Evolutionary conservation across 257 asterid species (phyloP), one percentile per base, ranked within the genome.

Genomic region (Mentha longifolia): DNA sequence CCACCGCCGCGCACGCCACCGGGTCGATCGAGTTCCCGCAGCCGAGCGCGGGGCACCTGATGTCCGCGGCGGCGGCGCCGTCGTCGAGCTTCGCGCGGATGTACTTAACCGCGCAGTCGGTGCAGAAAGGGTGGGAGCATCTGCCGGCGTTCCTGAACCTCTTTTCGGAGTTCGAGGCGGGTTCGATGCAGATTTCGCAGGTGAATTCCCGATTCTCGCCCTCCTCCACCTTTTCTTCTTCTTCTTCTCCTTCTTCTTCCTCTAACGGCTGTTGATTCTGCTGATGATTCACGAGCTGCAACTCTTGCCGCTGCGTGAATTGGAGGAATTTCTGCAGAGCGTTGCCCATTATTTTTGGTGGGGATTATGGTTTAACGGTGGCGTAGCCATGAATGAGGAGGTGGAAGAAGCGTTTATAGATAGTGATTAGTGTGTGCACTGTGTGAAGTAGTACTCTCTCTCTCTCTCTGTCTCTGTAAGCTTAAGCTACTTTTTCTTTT

Each of bases 101-200:
- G 85, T 89, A 89, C 76, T 83, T 87, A 71, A 69, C 74, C 65
- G 84, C 64, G 77, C 96, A 91, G 69, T 87, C 89, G 28, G 78
- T 75, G 79, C 95, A 90, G 81, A 81, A 85, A 8, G 85, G 90
- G 82, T 89, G 94, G n/a, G 82, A 66, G 70, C 89, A 83, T 12
- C 22, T 59, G 67, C 41, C 42, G 4, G 19, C 52, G 77, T 67
- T 78, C 11, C 12, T 45, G 82, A 76, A 77, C 15, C 43, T 74
- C 22, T 61, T 70, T 28, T 19, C 54, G n/a, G 82, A 15, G 9
- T 1, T 61, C 0, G 72, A 12, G 49, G 74, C 58, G 2, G 87
- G 91, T 55, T 87, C 89, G 75, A 87, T 77, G 81, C 92, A 85
- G 74, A 85, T 87, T 83, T 87, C 89, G 72, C 94, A 87, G 60